phyloP scores from a whole-genome alignment of 805 yeast genomes.

The Wickerhamiella qilinensis region DNA sequence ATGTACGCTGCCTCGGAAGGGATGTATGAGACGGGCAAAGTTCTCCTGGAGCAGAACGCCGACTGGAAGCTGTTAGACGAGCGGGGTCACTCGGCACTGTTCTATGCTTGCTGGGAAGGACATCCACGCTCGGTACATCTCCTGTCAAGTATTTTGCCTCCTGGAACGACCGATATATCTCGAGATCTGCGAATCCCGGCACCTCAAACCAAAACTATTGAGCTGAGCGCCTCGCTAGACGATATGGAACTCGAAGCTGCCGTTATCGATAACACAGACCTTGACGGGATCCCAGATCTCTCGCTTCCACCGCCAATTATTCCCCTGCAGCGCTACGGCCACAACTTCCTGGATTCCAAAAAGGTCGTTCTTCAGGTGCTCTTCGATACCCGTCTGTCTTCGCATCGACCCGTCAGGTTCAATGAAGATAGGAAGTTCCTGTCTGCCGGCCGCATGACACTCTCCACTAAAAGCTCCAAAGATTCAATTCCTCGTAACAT shows the following conservation, averaged over 20 bases:
- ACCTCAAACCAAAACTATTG: neutral
- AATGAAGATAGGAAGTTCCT: constrained; percentile 25
- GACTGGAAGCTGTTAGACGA: constrained; percentile 54
- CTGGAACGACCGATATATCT: constrained; percentile 10
- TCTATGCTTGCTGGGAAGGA: constrained; percentile 90
- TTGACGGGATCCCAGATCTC: constrained; percentile 76
- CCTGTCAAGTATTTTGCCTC: constrained; percentile 27
- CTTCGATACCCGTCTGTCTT: constrained; percentile 27
- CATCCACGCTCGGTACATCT: constrained; percentile 67
- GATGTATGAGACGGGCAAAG: constrained; percentile 50
- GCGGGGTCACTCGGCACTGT: constrained; percentile 63
- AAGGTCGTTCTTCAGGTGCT: constrained; percentile 69
- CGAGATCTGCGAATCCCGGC: constrained; percentile 1
- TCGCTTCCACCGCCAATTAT: constrained; percentile 92
- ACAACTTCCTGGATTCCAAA: constrained; percentile 72
- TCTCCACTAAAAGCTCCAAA: constrained; percentile 50
- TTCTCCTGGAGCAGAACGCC: constrained; percentile 60
- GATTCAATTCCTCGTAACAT: constrained; percentile 83
- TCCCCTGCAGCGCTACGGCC: constrained; percentile 88
- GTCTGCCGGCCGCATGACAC: constrained; percentile 47
- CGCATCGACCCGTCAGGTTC: constrained; percentile 27
- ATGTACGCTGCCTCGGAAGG: constrained; percentile 86
- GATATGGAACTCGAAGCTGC: constrained; percentile 11
- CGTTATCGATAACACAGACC: constrained; percentile 15
- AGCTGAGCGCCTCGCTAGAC: constrained; percentile 5